A percentile compares a stretch with the other conserved stretches of the same genome.
Evolutionary conservation across 2,329 filamentous ascomycete genomes (phyloP).

Genomic region (Penicillium sp.): DNA sequence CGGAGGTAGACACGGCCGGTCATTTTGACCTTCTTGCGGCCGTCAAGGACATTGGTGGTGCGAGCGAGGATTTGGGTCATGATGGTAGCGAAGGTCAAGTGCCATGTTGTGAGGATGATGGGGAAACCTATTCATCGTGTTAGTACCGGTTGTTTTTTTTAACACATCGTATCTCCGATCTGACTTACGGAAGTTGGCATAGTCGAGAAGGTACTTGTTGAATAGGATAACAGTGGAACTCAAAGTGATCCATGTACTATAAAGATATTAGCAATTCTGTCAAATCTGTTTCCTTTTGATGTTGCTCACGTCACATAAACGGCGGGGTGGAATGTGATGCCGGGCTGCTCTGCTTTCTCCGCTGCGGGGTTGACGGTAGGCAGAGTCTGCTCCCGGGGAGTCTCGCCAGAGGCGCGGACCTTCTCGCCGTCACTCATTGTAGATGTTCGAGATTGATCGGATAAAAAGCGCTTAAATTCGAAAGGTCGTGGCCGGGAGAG

Average conservation of each 20-base stretch:
- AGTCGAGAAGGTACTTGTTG: slow-evolving; percentile 98
- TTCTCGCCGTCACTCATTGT: slow-evolving; percentile 74
- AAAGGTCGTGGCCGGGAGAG: slow-evolving; percentile 48
- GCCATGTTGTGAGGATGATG: slow-evolving; percentile 86
- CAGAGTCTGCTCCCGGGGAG: slow-evolving; percentile 54
- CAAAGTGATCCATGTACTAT: slow-evolving; percentile 84
- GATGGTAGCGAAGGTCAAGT: slow-evolving; percentile 85
- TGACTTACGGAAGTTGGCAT: slow-evolving; percentile 72
- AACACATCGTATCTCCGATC: background rate
- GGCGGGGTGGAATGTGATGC: slow-evolving; percentile 70
- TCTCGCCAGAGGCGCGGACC: slow-evolving; percentile 75
- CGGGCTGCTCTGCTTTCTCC: slow-evolving; percentile 65
- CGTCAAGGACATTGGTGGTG: slow-evolving; percentile 85
- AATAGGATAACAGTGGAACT: slow-evolving; percentile 95
- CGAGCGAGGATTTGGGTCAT: slow-evolving; percentile 93
- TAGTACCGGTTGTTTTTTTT: background rate
- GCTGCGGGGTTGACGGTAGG: slow-evolving; percentile 75
- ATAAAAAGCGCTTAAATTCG: slow-evolving; percentile 48
- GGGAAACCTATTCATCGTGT: slow-evolving; percentile 42
- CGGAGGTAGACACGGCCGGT: slow-evolving; percentile 84
- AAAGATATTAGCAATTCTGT: slow-evolving; percentile 14
- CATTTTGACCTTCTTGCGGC: slow-evolving; percentile 96
- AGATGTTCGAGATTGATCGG: slow-evolving; percentile 38
- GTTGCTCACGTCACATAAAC: slow-evolving; percentile 69
- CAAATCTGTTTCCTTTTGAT: background rate